Evolutionary conservation across 1,284 basidiomycete genomes (phyloP).

Genomic region (Ustilago esculenta): DNA sequence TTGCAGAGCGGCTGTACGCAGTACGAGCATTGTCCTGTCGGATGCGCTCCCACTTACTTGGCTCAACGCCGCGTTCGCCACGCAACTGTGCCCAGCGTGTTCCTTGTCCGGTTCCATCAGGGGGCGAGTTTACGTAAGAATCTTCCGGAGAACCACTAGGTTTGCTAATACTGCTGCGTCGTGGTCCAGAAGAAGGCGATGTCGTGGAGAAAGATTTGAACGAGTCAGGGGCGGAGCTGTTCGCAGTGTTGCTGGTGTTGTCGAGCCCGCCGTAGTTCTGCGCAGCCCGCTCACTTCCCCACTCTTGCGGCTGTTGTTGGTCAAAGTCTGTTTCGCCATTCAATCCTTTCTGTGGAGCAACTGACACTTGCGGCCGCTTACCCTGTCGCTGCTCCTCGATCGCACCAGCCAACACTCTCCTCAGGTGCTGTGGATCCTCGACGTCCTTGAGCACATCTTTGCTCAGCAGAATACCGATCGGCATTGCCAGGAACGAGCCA

Average conservation of each 20-base stretch:
- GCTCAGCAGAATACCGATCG: constrained; percentile 32
- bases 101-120: constrained; percentile 30
- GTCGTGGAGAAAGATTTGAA: constrained; percentile 19
- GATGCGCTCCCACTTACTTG: constrained; percentile 52
- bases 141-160: not conserved
- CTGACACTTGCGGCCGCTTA: constrained; percentile 22
- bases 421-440: constrained; percentile 48
- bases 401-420: constrained; percentile 28
- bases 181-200: constrained; percentile 1
- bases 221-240: not conserved
- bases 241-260: not conserved
- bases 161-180: not conserved
- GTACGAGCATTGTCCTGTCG: constrained; percentile 52
- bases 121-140: not conserved
- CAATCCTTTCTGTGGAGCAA: constrained; percentile 30
- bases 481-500: constrained; percentile 36
- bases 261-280: constrained; percentile 14
- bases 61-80: constrained; percentile 44
- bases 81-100: constrained; percentile 47
- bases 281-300: constrained; percentile 27
- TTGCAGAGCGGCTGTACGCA: constrained; percentile 22
- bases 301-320: constrained; percentile 14
- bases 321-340: constrained; percentile 30
- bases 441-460: constrained; percentile 24
- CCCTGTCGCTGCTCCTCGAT: constrained; percentile 41